phyloP scores from a whole-genome alignment of 257 asterid species.

The Plantago elongata region DNA sequence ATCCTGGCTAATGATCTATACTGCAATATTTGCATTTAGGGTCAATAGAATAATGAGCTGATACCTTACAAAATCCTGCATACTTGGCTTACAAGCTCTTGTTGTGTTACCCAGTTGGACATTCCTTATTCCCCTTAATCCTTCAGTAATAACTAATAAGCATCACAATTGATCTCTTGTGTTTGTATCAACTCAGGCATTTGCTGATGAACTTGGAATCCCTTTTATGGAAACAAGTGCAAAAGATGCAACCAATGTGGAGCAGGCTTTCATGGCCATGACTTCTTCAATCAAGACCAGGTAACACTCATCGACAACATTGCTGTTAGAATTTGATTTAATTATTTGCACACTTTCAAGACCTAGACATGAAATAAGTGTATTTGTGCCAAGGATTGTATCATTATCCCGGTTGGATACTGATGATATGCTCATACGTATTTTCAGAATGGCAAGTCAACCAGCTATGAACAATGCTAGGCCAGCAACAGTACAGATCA shows the following conservation, averaged over 20 bases:
- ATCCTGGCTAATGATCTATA: too few relatives aligned
- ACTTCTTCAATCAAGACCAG: conserved; percentile 48
- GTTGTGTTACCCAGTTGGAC: not conserved
- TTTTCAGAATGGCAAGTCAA: conserved; percentile 87
- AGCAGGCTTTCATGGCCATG: conserved; percentile 66
- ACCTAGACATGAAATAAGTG: not conserved
- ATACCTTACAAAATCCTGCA: too few relatives aligned
- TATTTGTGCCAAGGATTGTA: not conserved
- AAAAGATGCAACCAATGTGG: conserved; percentile 52
- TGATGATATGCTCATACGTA: not conserved
- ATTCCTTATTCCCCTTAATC: not conserved
- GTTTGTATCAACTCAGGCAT: conserved; percentile 34
- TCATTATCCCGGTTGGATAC: not conserved
- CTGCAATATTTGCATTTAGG: too few relatives aligned
- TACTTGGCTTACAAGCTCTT: too few relatives aligned
- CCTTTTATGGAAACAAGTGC: conserved; percentile 68
- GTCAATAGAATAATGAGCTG: too few relatives aligned
- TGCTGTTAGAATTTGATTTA: not conserved
- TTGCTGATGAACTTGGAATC: conserved; percentile 60
- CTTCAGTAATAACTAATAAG: too few relatives aligned
- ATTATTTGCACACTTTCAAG: too few relatives aligned
- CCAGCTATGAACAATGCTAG: conserved; percentile 66
- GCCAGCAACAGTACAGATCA: conserved; percentile 78
- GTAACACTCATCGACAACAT: conserved; percentile 20
- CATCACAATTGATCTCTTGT: not conserved